These are phyloP conservation scores for Lentinula guzmanii DNA, from an alignment of 768 basidiomycete genomes.

Conservation along the genomic window DNA sequence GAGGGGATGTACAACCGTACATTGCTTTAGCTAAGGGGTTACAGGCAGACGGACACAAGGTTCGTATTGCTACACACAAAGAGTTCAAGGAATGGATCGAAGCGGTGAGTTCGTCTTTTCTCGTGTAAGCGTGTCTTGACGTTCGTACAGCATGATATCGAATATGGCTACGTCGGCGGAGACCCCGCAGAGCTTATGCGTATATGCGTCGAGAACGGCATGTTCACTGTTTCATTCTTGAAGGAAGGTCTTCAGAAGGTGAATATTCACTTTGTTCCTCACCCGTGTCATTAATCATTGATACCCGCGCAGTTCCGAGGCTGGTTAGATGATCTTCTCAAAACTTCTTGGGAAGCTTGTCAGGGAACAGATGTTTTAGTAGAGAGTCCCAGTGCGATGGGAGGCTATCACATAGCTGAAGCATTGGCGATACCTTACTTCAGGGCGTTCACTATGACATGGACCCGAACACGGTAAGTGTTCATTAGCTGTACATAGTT, in stretches of 20 bases:
- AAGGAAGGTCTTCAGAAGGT: slow-evolving; percentile 89
- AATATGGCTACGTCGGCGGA: slow-evolving; percentile 90
- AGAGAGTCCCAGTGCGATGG: slow-evolving; percentile 97
- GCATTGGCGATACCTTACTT: slow-evolving; percentile 92
- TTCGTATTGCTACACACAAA: slow-evolving; percentile 89
- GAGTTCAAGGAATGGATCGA: slow-evolving; percentile 96
- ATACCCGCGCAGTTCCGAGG: slow-evolving; percentile 71
- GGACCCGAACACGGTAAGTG: slow-evolving; percentile 80
- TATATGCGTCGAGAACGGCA: slow-evolving; percentile 97
- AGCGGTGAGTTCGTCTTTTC: slow-evolving; percentile 53
- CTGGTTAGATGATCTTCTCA: slow-evolving; percentile 94
- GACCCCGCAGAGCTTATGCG: slow-evolving; percentile 98
- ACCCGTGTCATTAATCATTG: slow-evolving; percentile 4
- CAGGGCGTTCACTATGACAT: slow-evolving; percentile 96
- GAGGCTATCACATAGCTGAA: slow-evolving; percentile 94
- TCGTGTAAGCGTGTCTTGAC: not conserved
- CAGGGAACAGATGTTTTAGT: slow-evolving; percentile 90
- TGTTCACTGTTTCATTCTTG: slow-evolving; percentile 91
- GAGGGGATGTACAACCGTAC: slow-evolving; percentile 98
- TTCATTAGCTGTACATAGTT: not conserved
- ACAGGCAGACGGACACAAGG: slow-evolving; percentile 83
- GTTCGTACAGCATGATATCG: slow-evolving; percentile 78
- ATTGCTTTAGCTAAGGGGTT: slow-evolving; percentile 92
- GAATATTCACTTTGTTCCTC: not conserved
- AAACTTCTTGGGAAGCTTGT: slow-evolving; percentile 95